Evolutionary conservation across 805 yeast genomes (phyloP), one percentile per base, ranked within the genome.

Genomic region (Candida endomychidarum): DNA sequence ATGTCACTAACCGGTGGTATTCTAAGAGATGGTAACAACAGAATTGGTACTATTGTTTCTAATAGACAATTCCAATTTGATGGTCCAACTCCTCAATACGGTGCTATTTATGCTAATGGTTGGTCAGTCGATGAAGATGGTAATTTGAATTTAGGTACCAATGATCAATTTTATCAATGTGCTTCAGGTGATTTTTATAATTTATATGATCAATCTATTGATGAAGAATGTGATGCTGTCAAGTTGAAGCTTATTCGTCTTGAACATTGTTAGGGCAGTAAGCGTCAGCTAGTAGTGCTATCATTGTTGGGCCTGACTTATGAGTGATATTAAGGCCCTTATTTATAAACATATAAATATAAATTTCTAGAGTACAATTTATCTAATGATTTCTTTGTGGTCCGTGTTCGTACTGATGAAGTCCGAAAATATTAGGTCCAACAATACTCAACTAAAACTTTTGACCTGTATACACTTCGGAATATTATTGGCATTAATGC

Each of bases 21-120:
- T 15, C 50, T 67, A 38, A 50, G 56, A 20, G 70, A 66, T 44
- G 42, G 58, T 12, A 54, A 49, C 17, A 51, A 56, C 37, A 47
- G 71, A 40, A 60, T 65, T 38, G 72, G 70, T 4, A 56, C 65
- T 15, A 65, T 67, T 38, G 72, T 67, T 21, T 54, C 58, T 3
- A 59, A 60, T 30, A 58, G 58, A 31, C 71, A 67, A 45, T 65
- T 67, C 44, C 72, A 64, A 42, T 67, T 67, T 41, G 73, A 67
- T 43, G 71, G 70, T 1, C 70, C 71, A 6, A 53, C 61, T 8
- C 71, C 71, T 12, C 71, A 65, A 43, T 51, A 56, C 42, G 71
- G 70, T 12, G 48, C 70, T 10, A 41, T 64, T 11, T 65, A 60
- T 36, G 67, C 69, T 20, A 60, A 64, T 19, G 69, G 69, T 2